Conservation (phyloP, 1,284 basidiomycete species). For the Salmacisia buchloeana region DNA sequence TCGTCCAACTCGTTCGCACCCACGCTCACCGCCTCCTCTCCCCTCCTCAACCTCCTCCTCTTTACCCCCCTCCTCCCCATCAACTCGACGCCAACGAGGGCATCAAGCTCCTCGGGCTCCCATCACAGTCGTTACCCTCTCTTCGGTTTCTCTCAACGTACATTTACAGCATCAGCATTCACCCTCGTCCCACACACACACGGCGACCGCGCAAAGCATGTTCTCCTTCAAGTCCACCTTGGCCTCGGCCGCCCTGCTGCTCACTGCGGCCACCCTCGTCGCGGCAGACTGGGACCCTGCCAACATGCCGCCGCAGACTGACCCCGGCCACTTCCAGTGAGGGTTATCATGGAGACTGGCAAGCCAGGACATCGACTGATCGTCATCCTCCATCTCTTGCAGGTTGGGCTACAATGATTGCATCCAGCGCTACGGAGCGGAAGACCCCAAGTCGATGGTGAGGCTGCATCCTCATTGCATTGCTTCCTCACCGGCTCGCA, state of each 20-base stretch:
- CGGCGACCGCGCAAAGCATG: no score
- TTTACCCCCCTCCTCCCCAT: slow-evolving; percentile 55
- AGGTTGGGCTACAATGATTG: slow-evolving; percentile 20
- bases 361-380: no score
- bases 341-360: no score
- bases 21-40: no score
- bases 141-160: background rate
- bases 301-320: slow-evolving; percentile 39
- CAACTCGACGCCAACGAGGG: slow-evolving; percentile 7
- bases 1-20: no score
- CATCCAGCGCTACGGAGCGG: slow-evolving; percentile 15
- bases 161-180: background rate
- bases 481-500: background rate
- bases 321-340: slow-evolving; percentile 22
- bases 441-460: background rate
- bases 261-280: slow-evolving; percentile 3
- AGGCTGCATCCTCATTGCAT: no score
- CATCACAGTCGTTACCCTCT: background rate
- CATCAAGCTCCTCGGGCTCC: background rate
- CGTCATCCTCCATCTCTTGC: background rate
- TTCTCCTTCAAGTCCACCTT: slow-evolving; percentile 2
- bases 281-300: slow-evolving; percentile 24
- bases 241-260: background rate
- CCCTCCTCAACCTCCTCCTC: background rate
- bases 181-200: no score